Base-by-base conservation (phyloP, 2,329 filamentous ascomycete species). In the Penicillium sp. region DNA sequence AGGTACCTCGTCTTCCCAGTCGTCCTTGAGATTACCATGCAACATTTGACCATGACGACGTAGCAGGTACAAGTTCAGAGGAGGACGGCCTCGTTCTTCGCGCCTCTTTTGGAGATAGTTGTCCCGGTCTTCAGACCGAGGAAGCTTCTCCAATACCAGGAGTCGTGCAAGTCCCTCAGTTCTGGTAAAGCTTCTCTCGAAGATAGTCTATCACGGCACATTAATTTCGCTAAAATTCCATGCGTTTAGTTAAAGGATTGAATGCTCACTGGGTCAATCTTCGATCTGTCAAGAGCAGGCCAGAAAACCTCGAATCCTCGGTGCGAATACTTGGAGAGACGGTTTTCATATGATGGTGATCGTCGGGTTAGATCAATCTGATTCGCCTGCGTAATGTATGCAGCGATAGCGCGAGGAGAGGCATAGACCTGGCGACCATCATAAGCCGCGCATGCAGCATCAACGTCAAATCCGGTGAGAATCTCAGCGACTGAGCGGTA, bases 401-500 rank as follows among this genome's bases (percentile, higher is more conserved):
- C 84, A 39, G 81, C 81, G 13, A 95, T 66, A 2, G 88, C 88
- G 50, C 88, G 79, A 2, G 88, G 88, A 3, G 84, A 83, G 22
- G 82, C 82, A 62, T 84, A 94, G 17, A 95, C 87, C 61, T 93
- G 85, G 19, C 78, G 77, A 32, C 88, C 88, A 64, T 93, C 82
- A 58, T 86, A 95, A 3, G 87, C 87, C 22, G 82, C 85, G 53
- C 87, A 87, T 1, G 87, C 85, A 64, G 85, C 89, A 64, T 93
- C 88, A 43, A 95, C 88, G 59, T 94, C 88, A 59, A 95, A 95
- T 0, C 88, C 88, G 3, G 88, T 88, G 22, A 95, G 75, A 32
- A 95, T 90, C 65, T 94, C 87, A 1, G 86, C 84, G 40, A 94
- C 72, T 0, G 84, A 89, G 61, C 88, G 87, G 73, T 95, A 94